A percentile compares a stretch with the other conserved stretches of the same genome.
Evolutionary conservation across 805 yeast species (phyloP).

Genomic region (Yarrowia divulgata): DNA sequence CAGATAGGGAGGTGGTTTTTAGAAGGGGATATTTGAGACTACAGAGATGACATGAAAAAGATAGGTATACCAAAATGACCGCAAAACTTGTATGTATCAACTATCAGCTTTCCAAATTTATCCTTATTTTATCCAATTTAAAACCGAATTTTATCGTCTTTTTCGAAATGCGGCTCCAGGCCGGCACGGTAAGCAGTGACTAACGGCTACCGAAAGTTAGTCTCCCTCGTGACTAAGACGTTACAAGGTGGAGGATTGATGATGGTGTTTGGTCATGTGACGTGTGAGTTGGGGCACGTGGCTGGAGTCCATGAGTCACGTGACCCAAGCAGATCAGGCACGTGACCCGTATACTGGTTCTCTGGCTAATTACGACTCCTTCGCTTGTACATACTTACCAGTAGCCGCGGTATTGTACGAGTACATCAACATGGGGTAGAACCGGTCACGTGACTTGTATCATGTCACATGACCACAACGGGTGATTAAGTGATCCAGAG

Average conservation of each 20-base stretch:
- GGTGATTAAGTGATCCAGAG: too few species aligned
- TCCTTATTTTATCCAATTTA: neutral
- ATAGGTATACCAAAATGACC: neutral
- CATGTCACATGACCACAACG: too few species aligned
- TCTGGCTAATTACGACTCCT: too few species aligned
- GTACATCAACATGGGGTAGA: too few species aligned
- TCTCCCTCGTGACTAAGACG: constrained; percentile 13
- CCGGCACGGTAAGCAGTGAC: constrained; percentile 21
- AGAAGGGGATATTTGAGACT: neutral
- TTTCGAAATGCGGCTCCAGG: neutral
- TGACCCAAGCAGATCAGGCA: neutral
- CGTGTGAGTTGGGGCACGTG: neutral
- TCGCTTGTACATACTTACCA: too few species aligned
- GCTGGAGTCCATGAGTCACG: too few species aligned
- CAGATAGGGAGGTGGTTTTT: neutral
- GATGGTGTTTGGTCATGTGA: neutral
- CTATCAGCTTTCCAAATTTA: too few species aligned
- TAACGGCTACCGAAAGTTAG: constrained; percentile 17
- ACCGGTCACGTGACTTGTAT: too few species aligned
- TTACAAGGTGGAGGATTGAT: neutral
- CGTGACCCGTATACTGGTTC: too few species aligned
- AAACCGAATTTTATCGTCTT: neutral
- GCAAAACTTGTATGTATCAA: neutral
- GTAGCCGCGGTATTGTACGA: too few species aligned
- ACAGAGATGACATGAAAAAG: neutral